Evolutionary conservation across 129 eudicot species (phyloP).

Genomic region (Ambrosia trifida): DNA sequence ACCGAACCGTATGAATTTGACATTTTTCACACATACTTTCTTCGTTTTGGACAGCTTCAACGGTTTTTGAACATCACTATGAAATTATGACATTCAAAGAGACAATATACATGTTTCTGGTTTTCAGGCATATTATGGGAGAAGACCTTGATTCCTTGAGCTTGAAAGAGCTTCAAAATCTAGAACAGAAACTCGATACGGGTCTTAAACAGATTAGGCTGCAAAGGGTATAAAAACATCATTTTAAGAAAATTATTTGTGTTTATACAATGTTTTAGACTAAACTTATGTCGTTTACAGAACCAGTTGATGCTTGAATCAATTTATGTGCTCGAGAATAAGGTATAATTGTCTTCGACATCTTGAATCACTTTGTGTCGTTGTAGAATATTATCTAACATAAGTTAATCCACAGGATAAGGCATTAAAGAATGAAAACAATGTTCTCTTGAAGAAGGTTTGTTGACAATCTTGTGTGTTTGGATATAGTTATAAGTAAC

Average conservation of each 20-base stretch:
- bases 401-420: slow-evolving; percentile 49
- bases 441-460: slow-evolving; percentile 55
- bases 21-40: too few relatives aligned
- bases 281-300: slow-evolving; percentile 41
- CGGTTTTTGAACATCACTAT: too few relatives aligned
- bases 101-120: not conserved
- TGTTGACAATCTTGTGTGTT: not conserved
- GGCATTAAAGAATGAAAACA: slow-evolving; percentile 67
- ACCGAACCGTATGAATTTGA: not conserved
- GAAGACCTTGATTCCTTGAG: slow-evolving; percentile 66
- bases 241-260: not conserved
- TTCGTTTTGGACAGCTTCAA: too few relatives aligned
- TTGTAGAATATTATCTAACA: not conserved
- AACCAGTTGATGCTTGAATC: slow-evolving; percentile 77
- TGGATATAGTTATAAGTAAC: not conserved
- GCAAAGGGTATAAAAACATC: slow-evolving; percentile 47
- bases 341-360: slow-evolving; percentile 39
- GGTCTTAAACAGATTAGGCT: slow-evolving; percentile 70
- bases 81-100: not conserved
- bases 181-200: slow-evolving; percentile 79
- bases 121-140: slow-evolving; percentile 75
- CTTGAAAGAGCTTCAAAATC: slow-evolving; percentile 75
- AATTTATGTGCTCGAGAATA: slow-evolving; percentile 69
- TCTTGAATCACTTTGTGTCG: not conserved
- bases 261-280: not conserved